phyloP scores from a whole-genome alignment of 495 filamentous ascomycete species.

The Trichocladium uniseriatum region DNA sequence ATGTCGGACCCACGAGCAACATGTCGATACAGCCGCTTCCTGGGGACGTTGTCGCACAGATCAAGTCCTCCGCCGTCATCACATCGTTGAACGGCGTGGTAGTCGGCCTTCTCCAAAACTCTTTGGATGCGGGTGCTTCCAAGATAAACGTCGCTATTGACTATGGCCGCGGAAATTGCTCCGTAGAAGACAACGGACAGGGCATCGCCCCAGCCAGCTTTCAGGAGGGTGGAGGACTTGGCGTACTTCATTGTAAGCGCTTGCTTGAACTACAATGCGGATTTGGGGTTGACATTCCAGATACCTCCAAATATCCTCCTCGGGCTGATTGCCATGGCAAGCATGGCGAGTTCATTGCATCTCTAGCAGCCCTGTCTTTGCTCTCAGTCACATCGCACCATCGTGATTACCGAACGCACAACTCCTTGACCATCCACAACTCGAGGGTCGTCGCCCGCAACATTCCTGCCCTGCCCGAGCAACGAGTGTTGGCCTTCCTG shows the following conservation, averaged over 20 bases:
- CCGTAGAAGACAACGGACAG: slow-evolving; percentile 78
- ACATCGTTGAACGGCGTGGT: slow-evolving; percentile 65
- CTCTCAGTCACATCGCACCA: slow-evolving; percentile 74
- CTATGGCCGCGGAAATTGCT: slow-evolving; percentile 65
- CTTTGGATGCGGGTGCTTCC: slow-evolving; percentile 69
- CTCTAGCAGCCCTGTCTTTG: slow-evolving; percentile 66
- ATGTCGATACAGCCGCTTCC: slow-evolving; percentile 67
- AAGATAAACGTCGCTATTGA: slow-evolving; percentile 67
- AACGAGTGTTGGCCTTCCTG: slow-evolving; percentile 43
- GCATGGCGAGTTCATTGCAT: slow-evolving; percentile 68
- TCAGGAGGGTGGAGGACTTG: slow-evolving; percentile 57
- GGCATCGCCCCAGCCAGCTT: slow-evolving; percentile 74
- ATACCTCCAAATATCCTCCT: slow-evolving; percentile 64
- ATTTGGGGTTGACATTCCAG: slow-evolving; percentile 33
- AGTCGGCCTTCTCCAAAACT: slow-evolving; percentile 71
- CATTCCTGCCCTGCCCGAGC: slow-evolving; percentile 52
- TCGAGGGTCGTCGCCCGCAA: slow-evolving; percentile 59
- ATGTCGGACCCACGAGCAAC: slow-evolving; percentile 18
- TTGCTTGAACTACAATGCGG: neutral
- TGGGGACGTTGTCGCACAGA: slow-evolving; percentile 65
- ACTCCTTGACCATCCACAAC: slow-evolving; percentile 62
- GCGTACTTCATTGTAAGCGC: slow-evolving; percentile 60
- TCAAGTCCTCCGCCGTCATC: slow-evolving; percentile 76
- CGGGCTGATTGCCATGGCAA: slow-evolving; percentile 49
- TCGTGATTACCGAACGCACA: slow-evolving; percentile 50